These are phyloP conservation scores for Xylariaceae sp. DNA, from an alignment of 2,329 filamentous ascomycete genomes.

Conservation along the genomic window DNA sequence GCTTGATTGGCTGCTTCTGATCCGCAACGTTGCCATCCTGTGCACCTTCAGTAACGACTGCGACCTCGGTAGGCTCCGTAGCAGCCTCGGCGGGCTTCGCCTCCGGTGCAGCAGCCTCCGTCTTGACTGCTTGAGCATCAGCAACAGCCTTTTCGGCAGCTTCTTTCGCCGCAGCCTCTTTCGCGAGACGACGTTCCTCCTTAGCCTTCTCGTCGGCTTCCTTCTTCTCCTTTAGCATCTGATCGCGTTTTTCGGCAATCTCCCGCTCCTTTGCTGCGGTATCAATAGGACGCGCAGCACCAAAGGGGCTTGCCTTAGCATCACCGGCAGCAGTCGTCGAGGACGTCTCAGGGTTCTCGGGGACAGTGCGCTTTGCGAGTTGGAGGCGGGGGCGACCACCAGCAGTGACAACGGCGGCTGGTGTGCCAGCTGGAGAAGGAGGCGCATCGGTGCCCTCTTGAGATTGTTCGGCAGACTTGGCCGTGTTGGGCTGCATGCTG, in stretches of 20 bases:
- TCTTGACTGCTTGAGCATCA: conserved; percentile 30
- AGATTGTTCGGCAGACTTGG: conserved; percentile 59
- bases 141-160: conserved; percentile 35
- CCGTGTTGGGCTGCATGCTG: conserved; percentile 79
- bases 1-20: conserved; percentile 42
- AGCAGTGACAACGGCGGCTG: conserved; percentile 47
- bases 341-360: conserved; percentile 56
- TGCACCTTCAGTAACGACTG: conserved; percentile 13
- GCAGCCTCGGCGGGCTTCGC: conserved; percentile 34
- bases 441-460: conserved; percentile 72
- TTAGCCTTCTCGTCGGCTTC: conserved; percentile 83
- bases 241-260: conserved; percentile 80
- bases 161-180: conserved; percentile 59
- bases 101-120: conserved; percentile 31
- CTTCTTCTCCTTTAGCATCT: conserved; percentile 72
- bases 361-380: conserved; percentile 83
- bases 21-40: conserved; percentile 38
- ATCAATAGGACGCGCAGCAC: conserved; percentile 88
- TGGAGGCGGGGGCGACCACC: conserved; percentile 75
- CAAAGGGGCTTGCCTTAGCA: conserved; percentile 87
- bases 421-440: conserved; percentile 58
- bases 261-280: conserved; percentile 83
- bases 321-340: conserved; percentile 53
- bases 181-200: conserved; percentile 63
- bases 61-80: conserved; percentile 9